phyloP scores from a whole-genome alignment of 1,284 basidiomycete species.

The Cryptococcus neoformans region DNA sequence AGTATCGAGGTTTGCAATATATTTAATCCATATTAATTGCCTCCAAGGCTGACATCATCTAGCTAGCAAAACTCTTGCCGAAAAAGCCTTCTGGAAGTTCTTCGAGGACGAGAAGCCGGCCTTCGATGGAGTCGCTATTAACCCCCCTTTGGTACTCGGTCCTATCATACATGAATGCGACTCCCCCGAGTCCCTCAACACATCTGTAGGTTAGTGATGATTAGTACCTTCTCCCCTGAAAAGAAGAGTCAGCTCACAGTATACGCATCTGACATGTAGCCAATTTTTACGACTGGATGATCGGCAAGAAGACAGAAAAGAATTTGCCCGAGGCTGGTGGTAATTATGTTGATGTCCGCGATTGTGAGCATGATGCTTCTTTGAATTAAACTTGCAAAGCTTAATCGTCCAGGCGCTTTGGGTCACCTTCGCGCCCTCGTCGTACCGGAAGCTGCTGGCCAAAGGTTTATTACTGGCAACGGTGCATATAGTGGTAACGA shows the following conservation, averaged over 20 bases:
- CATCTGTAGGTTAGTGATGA: slow-evolving; percentile 49
- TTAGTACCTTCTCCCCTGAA: neutral
- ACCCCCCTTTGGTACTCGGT: slow-evolving; percentile 54
- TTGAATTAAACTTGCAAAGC: neutral
- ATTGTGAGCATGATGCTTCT: slow-evolving; percentile 13
- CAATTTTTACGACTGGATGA: slow-evolving; percentile 47
- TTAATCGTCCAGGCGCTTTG: slow-evolving; percentile 50
- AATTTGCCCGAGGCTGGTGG: slow-evolving; percentile 44
- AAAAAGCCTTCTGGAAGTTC: slow-evolving; percentile 53
- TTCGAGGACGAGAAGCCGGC: slow-evolving; percentile 56
- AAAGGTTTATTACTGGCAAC: slow-evolving; percentile 58
- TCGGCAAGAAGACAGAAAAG: slow-evolving; percentile 47
- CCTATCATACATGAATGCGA: slow-evolving; percentile 57
- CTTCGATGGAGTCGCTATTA: slow-evolving; percentile 60
- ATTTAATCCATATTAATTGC: neutral
- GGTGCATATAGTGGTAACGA: slow-evolving; percentile 47
- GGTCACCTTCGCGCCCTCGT: slow-evolving; percentile 60
- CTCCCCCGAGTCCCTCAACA: slow-evolving; percentile 55
- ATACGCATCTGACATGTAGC: neutral
- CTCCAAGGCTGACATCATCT: neutral
- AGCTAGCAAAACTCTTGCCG: neutral
- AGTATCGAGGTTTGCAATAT: slow-evolving; percentile 13
- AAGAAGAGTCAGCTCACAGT: neutral
- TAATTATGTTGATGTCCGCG: slow-evolving; percentile 60
- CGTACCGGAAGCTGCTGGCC: slow-evolving; percentile 57